These are phyloP conservation scores for Blastocystis sp. DNA, from an alignment of 352 stramenopile species.

Conservation along the genomic window DNA sequence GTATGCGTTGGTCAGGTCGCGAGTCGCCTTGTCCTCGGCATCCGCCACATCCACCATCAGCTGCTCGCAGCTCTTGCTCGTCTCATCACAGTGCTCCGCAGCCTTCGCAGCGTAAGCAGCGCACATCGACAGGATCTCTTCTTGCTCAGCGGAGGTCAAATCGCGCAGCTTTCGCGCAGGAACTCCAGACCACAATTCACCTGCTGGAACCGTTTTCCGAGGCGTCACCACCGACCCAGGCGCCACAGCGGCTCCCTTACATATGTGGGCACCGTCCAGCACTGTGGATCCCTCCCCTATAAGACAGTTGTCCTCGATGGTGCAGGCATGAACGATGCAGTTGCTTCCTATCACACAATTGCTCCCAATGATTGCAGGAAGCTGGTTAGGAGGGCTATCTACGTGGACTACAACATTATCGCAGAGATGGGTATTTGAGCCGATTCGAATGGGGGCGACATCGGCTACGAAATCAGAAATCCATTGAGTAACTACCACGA, in stretches of 20 bases:
- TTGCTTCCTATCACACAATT: conserved; percentile 77
- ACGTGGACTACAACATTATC: conserved; percentile 81
- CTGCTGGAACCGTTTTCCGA: conserved; percentile 76
- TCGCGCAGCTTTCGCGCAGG: conserved; percentile 39
- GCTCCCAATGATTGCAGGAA: conserved; percentile 81
- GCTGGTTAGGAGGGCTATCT: conserved; percentile 69
- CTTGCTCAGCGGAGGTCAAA: neutral
- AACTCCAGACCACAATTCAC: conserved; percentile 69
- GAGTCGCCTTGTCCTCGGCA: neutral
- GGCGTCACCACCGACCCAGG: conserved; percentile 83
- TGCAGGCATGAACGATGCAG: conserved; percentile 77
- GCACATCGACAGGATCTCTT: neutral
- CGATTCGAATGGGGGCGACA: conserved; percentile 82
- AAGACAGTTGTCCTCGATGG: conserved; percentile 86
- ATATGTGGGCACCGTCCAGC: conserved; percentile 80
- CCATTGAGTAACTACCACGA: conserved; percentile 67
- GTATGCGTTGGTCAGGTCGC: conserved; percentile 3
- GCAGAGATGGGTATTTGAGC: conserved; percentile 88
- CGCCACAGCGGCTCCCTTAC: conserved; percentile 85
- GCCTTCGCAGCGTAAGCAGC: neutral
- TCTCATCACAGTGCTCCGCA: neutral
- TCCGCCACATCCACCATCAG: conserved; percentile 1
- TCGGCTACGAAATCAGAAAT: conserved; percentile 66
- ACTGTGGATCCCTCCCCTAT: conserved; percentile 90
- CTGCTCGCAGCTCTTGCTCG: conserved; percentile 3